Evolutionary conservation across 2,329 filamentous ascomycete species (phyloP).

Genomic region (Rhynchosporium secalis): DNA sequence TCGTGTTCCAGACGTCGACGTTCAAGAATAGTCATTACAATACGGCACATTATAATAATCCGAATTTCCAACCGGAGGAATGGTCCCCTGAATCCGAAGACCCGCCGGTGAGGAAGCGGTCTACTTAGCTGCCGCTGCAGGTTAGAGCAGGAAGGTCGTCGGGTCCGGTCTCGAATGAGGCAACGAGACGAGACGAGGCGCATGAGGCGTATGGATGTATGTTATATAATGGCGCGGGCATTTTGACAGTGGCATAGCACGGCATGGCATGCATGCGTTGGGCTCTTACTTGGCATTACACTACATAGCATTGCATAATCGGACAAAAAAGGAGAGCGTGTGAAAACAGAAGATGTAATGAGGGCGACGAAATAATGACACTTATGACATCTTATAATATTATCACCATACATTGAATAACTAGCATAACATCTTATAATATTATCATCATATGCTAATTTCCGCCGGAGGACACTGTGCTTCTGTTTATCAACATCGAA

Average conservation of each 20-base stretch:
- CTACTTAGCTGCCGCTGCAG: slow-evolving; percentile 20
- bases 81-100: slow-evolving; percentile 43
- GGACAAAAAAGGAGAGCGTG: too few species aligned
- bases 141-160: slow-evolving; percentile 14
- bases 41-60: slow-evolving; percentile 66
- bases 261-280: background rate
- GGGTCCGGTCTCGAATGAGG: background rate
- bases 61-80: slow-evolving; percentile 58
- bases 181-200: background rate
- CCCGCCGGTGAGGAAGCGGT: slow-evolving; percentile 27
- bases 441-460: too few species aligned
- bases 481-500: too few species aligned
- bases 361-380: too few species aligned
- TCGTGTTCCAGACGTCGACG: slow-evolving; percentile 49
- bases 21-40: slow-evolving; percentile 70
- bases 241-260: slow-evolving; percentile 1
- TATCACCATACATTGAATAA: too few species aligned
- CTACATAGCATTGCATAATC: too few species aligned
- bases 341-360: too few species aligned
- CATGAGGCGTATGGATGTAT: background rate
- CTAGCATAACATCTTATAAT: too few species aligned
- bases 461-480: too few species aligned
- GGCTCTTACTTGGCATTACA: too few species aligned
- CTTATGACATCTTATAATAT: too few species aligned
- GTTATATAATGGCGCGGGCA: slow-evolving; percentile 4